Conservation (phyloP, 306 rosid genomes). For the Bauhinia variegata region DNA sequence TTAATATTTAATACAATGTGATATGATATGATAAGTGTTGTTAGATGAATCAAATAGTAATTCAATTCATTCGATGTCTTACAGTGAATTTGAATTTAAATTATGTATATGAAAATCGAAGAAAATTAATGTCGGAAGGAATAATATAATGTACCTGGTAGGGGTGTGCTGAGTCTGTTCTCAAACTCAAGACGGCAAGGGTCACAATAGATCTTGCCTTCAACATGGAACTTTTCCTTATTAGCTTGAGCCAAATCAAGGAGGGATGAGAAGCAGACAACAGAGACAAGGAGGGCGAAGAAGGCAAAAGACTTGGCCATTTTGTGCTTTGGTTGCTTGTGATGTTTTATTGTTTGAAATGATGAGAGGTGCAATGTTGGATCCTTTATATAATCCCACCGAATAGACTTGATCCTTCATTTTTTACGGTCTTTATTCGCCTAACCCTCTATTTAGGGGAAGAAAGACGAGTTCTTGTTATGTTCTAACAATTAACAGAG, state of each 20-base stretch:
- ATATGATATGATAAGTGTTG: no score
- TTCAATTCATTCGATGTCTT: no score
- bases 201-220: slow-evolving; percentile 59
- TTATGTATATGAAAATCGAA: neutral
- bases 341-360: no score
- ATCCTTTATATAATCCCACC: slow-evolving; percentile 29
- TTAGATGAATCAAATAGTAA: no score
- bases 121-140: neutral
- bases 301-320: slow-evolving; percentile 41
- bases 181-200: slow-evolving; percentile 56
- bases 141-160: slow-evolving; percentile 43
- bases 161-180: slow-evolving; percentile 43
- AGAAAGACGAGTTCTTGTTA: slow-evolving; percentile 2
- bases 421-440: slow-evolving; percentile 10
- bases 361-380: neutral
- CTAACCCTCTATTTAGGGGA: slow-evolving; percentile 4
- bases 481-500: neutral
- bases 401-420: neutral
- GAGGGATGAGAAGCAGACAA: slow-evolving; percentile 40
- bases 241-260: neutral
- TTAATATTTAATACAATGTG: no score
- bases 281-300: slow-evolving; percentile 33
- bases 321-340: slow-evolving; percentile 1
- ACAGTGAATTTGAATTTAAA: no score
- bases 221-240: slow-evolving; percentile 25